Evolutionary conservation across 106 monocot genomes (phyloP), one percentile per base, ranked within the genome.

Genomic region (Amphibolis antarctica): DNA sequence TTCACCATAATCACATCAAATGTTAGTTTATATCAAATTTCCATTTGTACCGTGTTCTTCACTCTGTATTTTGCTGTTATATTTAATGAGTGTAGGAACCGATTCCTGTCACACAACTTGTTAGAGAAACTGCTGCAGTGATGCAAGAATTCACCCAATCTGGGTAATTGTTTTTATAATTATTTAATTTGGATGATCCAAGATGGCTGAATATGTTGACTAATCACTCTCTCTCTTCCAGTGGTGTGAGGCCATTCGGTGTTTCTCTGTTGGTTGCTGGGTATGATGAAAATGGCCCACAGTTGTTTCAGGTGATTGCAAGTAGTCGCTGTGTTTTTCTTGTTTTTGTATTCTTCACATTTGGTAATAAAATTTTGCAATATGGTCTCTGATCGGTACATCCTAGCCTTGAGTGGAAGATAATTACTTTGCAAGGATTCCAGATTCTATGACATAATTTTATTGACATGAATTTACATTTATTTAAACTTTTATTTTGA

Each of bases 111-210:
- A 91, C 98, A 28, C 98, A 98, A 71, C 91, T 98, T 72, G 90
- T 98, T 5, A 82, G 98, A 60, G 98, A 98, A 76, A 98, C 90
- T 60, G 98, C 98, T 61, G 76, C 90, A 48, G 98, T 98, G 36
- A 98, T 98, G 98, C 98, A 98, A 64, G 98, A 98, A 63, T 98
- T 98, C 73, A 98, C 98, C 22, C 98, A 98, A 43, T 98, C 98
- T 55, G 93, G 88, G 93, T 88, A 77, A 67, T 57, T 13, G 73
- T 36, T 45, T 28, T 52, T 19, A 42, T 0, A 42, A 28, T 18
- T 19, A 12, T 14, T 9, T 9, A 29, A 29, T 28, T 4, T 59
- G 59, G 0, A 59, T 17, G 17, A 18, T 19, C 3, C 26, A 21
- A 25, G 22, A 24, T 55, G 21, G 25, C 25, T 26, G 25, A 24